phyloP scores from a whole-genome alignment of 345 rosid species.

The Acer yangbiense region DNA sequence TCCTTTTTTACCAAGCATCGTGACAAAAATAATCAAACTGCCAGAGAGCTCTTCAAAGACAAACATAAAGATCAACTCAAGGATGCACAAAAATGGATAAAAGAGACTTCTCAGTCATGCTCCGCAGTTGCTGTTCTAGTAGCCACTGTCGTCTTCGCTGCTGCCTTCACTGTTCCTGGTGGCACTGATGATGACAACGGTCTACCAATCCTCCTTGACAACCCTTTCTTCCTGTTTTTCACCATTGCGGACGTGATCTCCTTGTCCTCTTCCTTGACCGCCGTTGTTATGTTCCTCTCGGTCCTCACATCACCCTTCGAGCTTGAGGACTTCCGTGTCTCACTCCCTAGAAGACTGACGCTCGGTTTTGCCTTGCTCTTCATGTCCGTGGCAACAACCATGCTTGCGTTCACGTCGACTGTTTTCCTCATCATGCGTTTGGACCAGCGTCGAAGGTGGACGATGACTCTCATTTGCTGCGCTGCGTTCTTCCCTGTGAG shows the following conservation, averaged over 20 bases:
- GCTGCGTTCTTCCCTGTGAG: not conserved
- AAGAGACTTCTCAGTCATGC: constrained; percentile 28
- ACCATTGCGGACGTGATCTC: constrained; percentile 22
- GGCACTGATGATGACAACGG: constrained; percentile 12
- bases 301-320: constrained; percentile 27
- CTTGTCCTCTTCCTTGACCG: constrained; percentile 26
- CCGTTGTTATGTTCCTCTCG: constrained; percentile 33
- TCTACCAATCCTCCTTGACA: constrained; percentile 14
- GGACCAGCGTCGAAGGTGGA: not conserved
- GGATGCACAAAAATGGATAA: not conserved
- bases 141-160: not conserved
- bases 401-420: constrained; percentile 28
- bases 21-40: not conserved
- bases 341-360: constrained; percentile 20
- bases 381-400: constrained; percentile 23
- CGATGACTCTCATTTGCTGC: not conserved
- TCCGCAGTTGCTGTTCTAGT: constrained; percentile 25
- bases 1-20: not conserved
- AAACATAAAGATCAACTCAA: not conserved
- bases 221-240: constrained; percentile 25
- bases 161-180: not conserved
- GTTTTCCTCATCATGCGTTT: constrained; percentile 28
- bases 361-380: constrained; percentile 31
- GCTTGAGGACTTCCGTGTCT: constrained; percentile 10
- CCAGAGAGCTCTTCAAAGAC: not conserved